Evolutionary conservation across 352 stramenopile species (phyloP).

Genomic region (Globisporangium echinulatum): DNA sequence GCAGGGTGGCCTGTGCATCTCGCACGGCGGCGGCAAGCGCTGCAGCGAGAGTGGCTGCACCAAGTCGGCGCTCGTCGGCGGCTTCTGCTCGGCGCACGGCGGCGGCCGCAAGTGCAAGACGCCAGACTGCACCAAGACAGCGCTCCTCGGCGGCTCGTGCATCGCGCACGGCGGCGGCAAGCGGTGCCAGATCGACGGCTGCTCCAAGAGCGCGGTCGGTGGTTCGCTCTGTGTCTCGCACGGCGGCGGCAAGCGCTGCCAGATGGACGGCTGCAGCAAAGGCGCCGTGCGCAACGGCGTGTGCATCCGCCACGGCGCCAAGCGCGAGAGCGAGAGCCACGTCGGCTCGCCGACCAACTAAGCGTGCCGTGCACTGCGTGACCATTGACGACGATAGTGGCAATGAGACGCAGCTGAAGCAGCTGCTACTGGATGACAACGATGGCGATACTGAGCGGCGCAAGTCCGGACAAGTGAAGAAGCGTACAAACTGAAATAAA

Average conservation of each 20-base stretch:
- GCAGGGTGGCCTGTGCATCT: constrained; percentile 76
- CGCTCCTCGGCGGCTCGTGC: constrained; percentile 66
- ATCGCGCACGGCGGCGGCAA: constrained; percentile 79
- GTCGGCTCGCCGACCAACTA: constrained; percentile 11
- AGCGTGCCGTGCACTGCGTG: background rate
- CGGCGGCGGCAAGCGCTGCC: constrained; percentile 64
- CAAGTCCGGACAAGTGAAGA: too few species aligned
- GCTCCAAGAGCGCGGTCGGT: constrained; percentile 60
- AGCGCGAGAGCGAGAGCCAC: constrained; percentile 35
- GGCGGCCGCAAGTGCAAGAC: constrained; percentile 73
- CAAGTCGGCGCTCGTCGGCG: constrained; percentile 76
- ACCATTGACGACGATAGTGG: background rate
- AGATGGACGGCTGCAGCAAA: constrained; percentile 76
- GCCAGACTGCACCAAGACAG: constrained; percentile 69
- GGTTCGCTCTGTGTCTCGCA: constrained; percentile 66
- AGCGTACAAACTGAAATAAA: too few species aligned
- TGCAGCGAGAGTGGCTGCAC: constrained; percentile 67
- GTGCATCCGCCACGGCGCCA: constrained; percentile 82
- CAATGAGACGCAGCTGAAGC: background rate
- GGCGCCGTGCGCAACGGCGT: constrained; percentile 75
- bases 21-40: constrained; percentile 74
- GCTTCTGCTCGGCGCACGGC: constrained; percentile 79
- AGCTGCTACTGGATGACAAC: too few species aligned
- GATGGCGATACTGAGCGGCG: background rate
- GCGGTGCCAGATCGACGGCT: constrained; percentile 63